phyloP scores from a whole-genome alignment of 257 asterid genomes.

The Nicotiana knightiana region DNA sequence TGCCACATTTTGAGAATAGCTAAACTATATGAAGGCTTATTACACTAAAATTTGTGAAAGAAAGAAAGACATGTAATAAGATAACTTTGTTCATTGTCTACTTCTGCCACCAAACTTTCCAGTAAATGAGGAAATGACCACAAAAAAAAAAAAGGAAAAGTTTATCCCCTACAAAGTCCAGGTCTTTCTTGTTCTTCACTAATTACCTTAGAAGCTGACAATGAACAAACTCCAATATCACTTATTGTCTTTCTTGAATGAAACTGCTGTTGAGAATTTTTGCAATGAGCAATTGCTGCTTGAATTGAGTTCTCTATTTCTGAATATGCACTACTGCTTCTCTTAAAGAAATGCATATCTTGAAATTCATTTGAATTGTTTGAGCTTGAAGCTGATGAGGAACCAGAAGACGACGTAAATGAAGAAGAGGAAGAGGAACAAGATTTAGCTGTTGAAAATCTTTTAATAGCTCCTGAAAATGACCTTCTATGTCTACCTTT shows the following conservation, averaged over 20 bases:
- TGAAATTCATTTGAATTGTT: slow-evolving; percentile 25
- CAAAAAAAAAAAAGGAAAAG: background rate
- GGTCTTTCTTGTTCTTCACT: slow-evolving; percentile 41
- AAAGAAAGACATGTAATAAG: slow-evolving; percentile 2
- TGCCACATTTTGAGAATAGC: background rate
- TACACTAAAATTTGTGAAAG: background rate
- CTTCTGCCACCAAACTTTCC: too few species aligned
- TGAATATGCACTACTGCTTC: slow-evolving; percentile 33
- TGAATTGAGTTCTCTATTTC: slow-evolving; percentile 76
- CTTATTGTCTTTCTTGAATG: slow-evolving; percentile 30
- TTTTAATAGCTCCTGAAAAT: slow-evolving; percentile 66
- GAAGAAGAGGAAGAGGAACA: slow-evolving; percentile 30
- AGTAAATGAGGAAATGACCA: too few species aligned
- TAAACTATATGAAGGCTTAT: background rate
- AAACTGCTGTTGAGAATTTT: slow-evolving; percentile 49
- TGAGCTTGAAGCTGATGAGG: slow-evolving; percentile 31
- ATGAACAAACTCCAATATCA: slow-evolving; percentile 35
- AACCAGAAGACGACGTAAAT: slow-evolving; percentile 8
- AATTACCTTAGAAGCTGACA: slow-evolving; percentile 27
- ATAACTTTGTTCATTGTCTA: slow-evolving; percentile 9
- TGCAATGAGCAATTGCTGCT: slow-evolving; percentile 93
- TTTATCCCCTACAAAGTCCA: slow-evolving; percentile 40
- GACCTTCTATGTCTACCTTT: slow-evolving; percentile 58
- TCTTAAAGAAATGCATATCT: slow-evolving; percentile 35
- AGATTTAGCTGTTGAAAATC: slow-evolving; percentile 40